Evolutionary conservation across 2,329 filamentous ascomycete species (phyloP).

Genomic region (Phialophora chinensis): DNA sequence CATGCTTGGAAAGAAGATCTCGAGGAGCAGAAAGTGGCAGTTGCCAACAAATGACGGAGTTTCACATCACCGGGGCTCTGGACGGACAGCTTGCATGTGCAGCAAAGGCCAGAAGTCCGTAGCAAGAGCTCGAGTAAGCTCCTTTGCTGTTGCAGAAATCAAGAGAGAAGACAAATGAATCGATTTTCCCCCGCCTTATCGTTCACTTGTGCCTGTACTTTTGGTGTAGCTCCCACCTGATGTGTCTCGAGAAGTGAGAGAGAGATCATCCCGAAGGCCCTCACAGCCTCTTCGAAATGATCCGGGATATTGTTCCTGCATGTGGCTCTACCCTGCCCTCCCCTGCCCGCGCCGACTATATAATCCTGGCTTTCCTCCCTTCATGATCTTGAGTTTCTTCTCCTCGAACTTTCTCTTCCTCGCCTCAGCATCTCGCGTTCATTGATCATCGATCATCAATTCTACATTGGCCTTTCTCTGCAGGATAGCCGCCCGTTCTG

Average conservation of each 20-base stretch:
- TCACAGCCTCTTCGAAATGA: background rate
- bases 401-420: background rate
- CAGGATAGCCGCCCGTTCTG: no score
- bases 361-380: background rate
- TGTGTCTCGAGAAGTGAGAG: background rate
- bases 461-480: background rate
- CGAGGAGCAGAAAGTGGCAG: background rate
- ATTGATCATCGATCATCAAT: background rate
- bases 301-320: background rate
- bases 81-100: background rate
- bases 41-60: background rate
- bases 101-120: background rate
- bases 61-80: background rate
- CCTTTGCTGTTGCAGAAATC: background rate
- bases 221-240: background rate
- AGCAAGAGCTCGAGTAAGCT: background rate
- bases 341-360: background rate
- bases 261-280: background rate
- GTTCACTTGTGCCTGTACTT: background rate
- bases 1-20: background rate
- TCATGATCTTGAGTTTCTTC: background rate
- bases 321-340: background rate
- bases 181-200: background rate
- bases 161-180: conserved; percentile 2
- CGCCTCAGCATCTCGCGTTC: no score